These are phyloP conservation scores for Globisporangium parvum DNA, from an alignment of 352 stramenopile genomes.

Conservation along the genomic window DNA sequence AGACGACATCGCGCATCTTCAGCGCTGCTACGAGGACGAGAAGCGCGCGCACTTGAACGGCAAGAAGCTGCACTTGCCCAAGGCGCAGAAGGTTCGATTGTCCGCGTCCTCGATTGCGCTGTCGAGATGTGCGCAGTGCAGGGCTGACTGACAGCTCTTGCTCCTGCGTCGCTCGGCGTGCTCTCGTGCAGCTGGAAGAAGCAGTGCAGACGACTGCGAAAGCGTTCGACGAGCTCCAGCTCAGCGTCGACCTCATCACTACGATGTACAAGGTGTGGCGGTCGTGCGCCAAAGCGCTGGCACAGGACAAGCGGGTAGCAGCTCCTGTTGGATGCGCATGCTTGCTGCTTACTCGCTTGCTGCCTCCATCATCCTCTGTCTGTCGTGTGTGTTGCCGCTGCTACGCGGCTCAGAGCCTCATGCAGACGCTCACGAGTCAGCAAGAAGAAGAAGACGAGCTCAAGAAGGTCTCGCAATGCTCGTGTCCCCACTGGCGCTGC, in stretches of 20 bases:
- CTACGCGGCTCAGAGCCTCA: slow-evolving; percentile 29
- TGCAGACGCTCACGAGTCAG: slow-evolving; percentile 35
- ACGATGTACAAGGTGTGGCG: slow-evolving; percentile 90
- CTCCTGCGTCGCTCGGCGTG: neutral
- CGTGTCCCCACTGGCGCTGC: neutral
- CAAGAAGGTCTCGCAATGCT: slow-evolving; percentile 23
- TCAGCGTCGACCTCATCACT: slow-evolving; percentile 80
- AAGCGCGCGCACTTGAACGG: slow-evolving; percentile 58
- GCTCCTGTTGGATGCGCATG: too few species aligned
- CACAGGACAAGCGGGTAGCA: too few species aligned
- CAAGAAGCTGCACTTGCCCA: slow-evolving; percentile 61
- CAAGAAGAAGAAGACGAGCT: slow-evolving; percentile 58
- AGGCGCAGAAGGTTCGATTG: slow-evolving; percentile 48
- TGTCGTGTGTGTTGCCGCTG: neutral
- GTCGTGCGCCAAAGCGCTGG: too few species aligned
- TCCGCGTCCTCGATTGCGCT: neutral
- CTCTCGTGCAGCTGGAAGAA: slow-evolving; percentile 46
- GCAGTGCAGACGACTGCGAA: slow-evolving; percentile 41
- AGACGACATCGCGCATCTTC: slow-evolving; percentile 59
- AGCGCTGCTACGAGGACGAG: slow-evolving; percentile 63
- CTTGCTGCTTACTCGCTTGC: neutral
- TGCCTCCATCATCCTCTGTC: neutral
- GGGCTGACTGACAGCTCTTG: neutral
- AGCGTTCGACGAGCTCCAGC: slow-evolving; percentile 68
- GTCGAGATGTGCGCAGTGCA: neutral